Evolutionary conservation across 1,284 basidiomycete species (phyloP), one percentile per base, ranked within the genome.

Genomic region (Somion occarium): DNA sequence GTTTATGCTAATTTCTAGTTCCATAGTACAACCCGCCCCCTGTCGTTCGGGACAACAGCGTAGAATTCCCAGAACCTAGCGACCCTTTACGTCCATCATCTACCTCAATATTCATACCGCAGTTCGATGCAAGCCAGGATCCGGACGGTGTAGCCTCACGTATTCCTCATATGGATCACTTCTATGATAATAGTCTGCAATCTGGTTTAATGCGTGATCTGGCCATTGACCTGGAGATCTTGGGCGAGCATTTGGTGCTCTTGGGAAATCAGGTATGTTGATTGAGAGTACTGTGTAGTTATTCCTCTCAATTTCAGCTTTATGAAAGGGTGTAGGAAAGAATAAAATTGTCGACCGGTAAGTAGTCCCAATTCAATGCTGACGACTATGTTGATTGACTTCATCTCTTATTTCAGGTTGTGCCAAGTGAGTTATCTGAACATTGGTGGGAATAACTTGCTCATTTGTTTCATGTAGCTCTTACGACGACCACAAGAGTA

Each of bases 141-240:
- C 67, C 68, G 0, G 74, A 78, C 38, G 82, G 82, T 12, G 74
- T 69, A 13, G 70, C 71, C 1, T 78, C 80, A 3, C 76, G 79
- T 61, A 72, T 85, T 1, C 83, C 83, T 9, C 72, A 83, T 56
- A 83, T 84, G 81, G 79, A 81, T 51, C 76, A 82, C 56, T 85
- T 83, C 64, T 83, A 83, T 58, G 78, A 85, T 55, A 85, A 85
- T 56, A 82, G 79, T 53, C 59, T 84, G 50, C 83, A 85, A 63
- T 82, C 79, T 4, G 80, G 79, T 3, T 61, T 83, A 27, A 83
- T 85, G 82, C 71, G 78, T 2, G 81, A 84, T 56, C 62, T 84
- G 39, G 83, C 78, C 0, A 70, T 83, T 34, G 82, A 85, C 56
- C 51, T 83, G 34, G 81, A 83, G 61, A 52, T 82, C 5, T 61